These are phyloP conservation scores for Phytophthora pinifolia DNA, from an alignment of 352 stramenopile species.

Conservation along the genomic window DNA sequence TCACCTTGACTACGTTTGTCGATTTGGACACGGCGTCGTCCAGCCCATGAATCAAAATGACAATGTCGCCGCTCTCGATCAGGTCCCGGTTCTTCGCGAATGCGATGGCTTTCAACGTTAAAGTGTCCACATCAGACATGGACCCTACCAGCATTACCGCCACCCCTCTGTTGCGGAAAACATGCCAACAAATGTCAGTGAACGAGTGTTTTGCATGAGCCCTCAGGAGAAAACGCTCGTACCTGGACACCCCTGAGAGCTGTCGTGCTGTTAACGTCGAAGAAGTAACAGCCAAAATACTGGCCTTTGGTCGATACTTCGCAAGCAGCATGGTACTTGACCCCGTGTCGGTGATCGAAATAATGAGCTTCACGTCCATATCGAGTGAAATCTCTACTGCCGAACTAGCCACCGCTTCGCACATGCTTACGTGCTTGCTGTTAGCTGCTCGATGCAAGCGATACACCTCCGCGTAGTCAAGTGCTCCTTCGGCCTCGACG, in stretches of 20 bases:
- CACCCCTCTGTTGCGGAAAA: conserved; percentile 49
- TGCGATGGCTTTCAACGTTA: conserved; percentile 86
- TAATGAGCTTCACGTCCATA: conserved; percentile 94
- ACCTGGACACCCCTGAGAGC: conserved; percentile 80
- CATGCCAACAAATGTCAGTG: conserved; percentile 12
- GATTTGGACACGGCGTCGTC: conserved; percentile 78
- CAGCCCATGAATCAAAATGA: conserved; percentile 90
- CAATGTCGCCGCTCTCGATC: conserved; percentile 82
- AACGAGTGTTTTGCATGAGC: not conserved
- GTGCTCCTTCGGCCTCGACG: conserved; percentile 86
- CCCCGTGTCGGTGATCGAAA: conserved; percentile 97
- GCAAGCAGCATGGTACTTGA: conserved; percentile 94
- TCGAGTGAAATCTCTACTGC: conserved; percentile 98
- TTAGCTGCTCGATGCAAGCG: conserved; percentile 47
- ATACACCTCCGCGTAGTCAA: conserved; percentile 80
- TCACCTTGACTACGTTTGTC: conserved; percentile 91
- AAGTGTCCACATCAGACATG: conserved; percentile 82
- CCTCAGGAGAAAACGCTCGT: conserved; percentile 6
- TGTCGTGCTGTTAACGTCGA: conserved; percentile 66
- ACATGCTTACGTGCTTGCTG: conserved; percentile 58
- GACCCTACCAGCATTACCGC: conserved; percentile 64
- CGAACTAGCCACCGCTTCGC: conserved; percentile 95
- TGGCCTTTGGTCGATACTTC: conserved; percentile 93
- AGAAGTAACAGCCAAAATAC: conserved; percentile 90
- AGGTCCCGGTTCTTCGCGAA: conserved; percentile 79